phyloP scores from a whole-genome alignment of 306 rosid species.

The Quercus wislizeni region DNA sequence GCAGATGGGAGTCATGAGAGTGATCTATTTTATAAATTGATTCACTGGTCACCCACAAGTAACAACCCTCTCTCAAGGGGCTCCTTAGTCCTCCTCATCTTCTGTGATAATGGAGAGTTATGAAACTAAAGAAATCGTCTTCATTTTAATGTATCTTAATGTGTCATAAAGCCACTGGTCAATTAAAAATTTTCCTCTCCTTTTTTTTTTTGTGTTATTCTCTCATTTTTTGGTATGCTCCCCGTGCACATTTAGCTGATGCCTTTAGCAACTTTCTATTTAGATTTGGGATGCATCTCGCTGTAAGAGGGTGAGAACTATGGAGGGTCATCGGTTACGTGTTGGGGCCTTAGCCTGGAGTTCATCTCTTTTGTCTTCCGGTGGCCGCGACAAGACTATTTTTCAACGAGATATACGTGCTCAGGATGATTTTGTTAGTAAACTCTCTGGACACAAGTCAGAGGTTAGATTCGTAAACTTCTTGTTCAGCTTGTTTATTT shows the following conservation, averaged over 20 bases:
- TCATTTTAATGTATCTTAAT: slow-evolving; percentile 20
- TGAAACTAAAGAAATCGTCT: neutral
- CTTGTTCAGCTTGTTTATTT: slow-evolving; percentile 22
- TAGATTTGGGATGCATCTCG: slow-evolving; percentile 97
- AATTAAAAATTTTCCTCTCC: neutral
- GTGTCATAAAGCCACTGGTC: slow-evolving; percentile 17
- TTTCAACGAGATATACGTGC: slow-evolving; percentile 89
- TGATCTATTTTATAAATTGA: neutral
- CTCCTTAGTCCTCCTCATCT: neutral
- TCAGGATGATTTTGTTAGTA: slow-evolving; percentile 85
- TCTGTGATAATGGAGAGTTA: neutral
- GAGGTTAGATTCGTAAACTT: slow-evolving; percentile 55
- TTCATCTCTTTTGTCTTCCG: slow-evolving; percentile 79
- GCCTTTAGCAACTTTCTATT: slow-evolving; percentile 18
- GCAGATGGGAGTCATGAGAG: neutral
- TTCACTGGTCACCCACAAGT: neutral
- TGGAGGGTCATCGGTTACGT: slow-evolving; percentile 84
- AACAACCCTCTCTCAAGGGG: neutral
- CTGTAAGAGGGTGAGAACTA: slow-evolving; percentile 77
- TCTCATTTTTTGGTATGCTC: slow-evolving; percentile 1
- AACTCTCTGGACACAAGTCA: slow-evolving; percentile 86
- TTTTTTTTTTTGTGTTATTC: neutral
- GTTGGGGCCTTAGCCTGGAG: slow-evolving; percentile 94
- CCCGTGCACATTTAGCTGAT: slow-evolving; percentile 17
- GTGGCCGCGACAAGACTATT: slow-evolving; percentile 84